Percentiles rank a stretch among this genome's conserved stretches.
Evolutionary conservation across 2,329 filamentous ascomycete genomes (phyloP).

Genomic region (Claviceps cyperi): DNA sequence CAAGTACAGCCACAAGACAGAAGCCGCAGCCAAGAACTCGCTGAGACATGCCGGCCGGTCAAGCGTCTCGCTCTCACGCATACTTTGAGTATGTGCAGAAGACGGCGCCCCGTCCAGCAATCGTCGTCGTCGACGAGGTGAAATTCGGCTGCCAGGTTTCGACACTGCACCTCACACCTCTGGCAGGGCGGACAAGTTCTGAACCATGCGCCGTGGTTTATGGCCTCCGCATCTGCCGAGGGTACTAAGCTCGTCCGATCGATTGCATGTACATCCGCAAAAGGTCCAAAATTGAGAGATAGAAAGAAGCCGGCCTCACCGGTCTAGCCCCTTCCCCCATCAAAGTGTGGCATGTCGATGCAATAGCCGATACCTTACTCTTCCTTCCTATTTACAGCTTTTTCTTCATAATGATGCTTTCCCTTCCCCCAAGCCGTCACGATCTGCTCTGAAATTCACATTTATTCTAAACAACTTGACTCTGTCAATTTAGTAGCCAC

Average conservation of each 20-base stretch:
- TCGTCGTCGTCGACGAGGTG: conserved; percentile 12
- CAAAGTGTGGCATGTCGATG: background rate
- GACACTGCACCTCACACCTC: conserved; percentile 13
- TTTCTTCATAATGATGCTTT: background rate
- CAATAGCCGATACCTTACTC: background rate
- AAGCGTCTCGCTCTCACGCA: conserved; percentile 5
- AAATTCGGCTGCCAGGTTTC: conserved; percentile 3
- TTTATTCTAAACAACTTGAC: background rate
- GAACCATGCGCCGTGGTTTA: conserved; percentile 16
- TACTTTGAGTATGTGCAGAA: conserved; percentile 23
- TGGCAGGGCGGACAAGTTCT: conserved; percentile 18
- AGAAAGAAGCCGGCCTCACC: background rate
- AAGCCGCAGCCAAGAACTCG: no score
- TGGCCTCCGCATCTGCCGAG: conserved; percentile 3
- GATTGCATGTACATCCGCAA: background rate
- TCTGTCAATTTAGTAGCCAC: background rate
- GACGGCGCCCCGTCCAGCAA: conserved; percentile 17
- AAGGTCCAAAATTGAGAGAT: background rate
- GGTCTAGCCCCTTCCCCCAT: background rate
- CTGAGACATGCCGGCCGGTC: background rate
- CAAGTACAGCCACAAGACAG: no score
- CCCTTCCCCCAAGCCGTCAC: no score
- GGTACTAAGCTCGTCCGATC: background rate
- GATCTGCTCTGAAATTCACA: background rate
- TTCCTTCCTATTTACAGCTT: background rate